Conservation (phyloP, 306 rosid genomes). For the Pyrus bretschneideri region DNA sequence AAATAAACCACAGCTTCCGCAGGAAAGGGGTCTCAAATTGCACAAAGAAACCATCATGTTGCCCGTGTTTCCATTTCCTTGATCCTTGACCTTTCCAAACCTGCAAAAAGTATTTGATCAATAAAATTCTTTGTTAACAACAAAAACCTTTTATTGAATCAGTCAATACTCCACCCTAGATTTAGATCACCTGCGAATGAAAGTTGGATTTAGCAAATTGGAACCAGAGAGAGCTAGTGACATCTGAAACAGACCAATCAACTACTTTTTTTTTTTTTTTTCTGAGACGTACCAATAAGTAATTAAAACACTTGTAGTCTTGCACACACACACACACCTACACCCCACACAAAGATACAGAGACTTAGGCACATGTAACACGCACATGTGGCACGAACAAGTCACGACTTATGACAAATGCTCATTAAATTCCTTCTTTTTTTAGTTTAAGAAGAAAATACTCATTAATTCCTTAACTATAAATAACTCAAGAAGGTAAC, state of each 20-base stretch:
- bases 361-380: neutral
- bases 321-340: neutral
- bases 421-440: neutral
- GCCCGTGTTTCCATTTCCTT: constrained; percentile 92
- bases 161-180: neutral
- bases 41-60: constrained; percentile 81
- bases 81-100: constrained; percentile 99
- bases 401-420: neutral
- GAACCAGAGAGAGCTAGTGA: neutral
- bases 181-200: neutral
- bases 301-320: neutral
- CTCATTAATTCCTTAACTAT: neutral
- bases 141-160: constrained; percentile 1
- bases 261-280: neutral
- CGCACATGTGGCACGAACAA: neutral
- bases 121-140: neutral
- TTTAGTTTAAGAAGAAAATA: neutral
- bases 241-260: neutral
- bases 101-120: constrained; percentile 37
- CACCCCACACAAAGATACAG: neutral
- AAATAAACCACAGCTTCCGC: constrained; percentile 83
- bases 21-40: constrained; percentile 76
- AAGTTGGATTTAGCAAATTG: neutral
- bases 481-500: neutral
- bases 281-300: neutral